Evolutionary conservation across 2,329 filamentous ascomycete genomes (phyloP), one percentile per base, ranked within the genome.

Genomic region (Fusarium continuum): DNA sequence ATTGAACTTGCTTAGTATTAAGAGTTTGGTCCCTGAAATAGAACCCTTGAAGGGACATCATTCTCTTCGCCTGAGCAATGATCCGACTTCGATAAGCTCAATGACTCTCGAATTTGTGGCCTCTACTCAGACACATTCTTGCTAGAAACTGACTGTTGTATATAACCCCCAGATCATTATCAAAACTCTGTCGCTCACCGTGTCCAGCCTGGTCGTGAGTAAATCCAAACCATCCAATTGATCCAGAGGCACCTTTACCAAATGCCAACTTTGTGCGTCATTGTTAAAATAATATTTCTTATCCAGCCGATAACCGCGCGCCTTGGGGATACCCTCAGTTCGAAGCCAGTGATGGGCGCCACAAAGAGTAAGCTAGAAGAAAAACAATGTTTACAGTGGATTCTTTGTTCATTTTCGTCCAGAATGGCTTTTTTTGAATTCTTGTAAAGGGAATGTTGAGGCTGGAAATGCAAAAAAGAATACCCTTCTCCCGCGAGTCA

Each of bases 301-400:
- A 14, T 11, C 28, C 28, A 88, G 79, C n/a, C 74, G 66, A 61
- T 89, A 90, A 0, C 79, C 76, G 19, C 80, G 75, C 56, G 78
- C 78, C 29, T 76, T 79, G 0, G 87, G 86, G 1, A 89, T 65
- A 2, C 83, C 41, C 34, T 82, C 78, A 56, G 88, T 83, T 84
- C 86, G 89, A 7, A 82, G 51, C 25, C 78, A 75, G 67, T 89
- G 88, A 72, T 89, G 89, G 1, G 84, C 40, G 0, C 72, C 82
- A 51, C 86, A 89, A 0, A 80, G 17, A 8, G 79, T 57, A 9
- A 29, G 28, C 28, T 29, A 29, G 28, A 29, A 29, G 28, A 29
- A 29, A 29, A 29, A 14, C 14, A 29, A n/a, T 29, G 13, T 29
- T 6, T 13, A 14, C 13, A 29, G 8, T 14, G 11, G 28, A 6